Percentiles rank a stretch among this genome's conserved stretches.
These are phyloP conservation scores for Quercus glauca DNA, from an alignment of 306 rosid genomes.

Conservation along the genomic window DNA sequence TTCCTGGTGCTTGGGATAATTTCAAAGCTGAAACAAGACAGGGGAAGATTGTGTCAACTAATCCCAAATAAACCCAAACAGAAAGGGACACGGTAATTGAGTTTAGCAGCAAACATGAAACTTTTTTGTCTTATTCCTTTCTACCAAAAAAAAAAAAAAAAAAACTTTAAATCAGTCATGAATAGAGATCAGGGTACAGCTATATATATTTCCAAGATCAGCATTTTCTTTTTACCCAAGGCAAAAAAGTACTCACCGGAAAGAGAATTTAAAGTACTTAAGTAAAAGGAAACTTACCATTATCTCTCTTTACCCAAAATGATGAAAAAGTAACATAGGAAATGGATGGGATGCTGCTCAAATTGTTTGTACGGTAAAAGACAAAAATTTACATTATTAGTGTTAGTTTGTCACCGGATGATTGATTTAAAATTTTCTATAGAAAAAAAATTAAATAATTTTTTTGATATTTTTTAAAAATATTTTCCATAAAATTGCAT, in stretches of 20 bases:
- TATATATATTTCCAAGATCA: background rate
- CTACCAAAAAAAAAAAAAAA: no score
- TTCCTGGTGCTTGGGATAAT: background rate
- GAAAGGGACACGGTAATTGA: background rate
- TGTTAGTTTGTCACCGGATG: no score
- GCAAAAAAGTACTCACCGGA: constrained; percentile 16
- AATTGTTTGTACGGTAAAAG: background rate
- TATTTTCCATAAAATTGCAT: no score
- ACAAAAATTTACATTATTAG: background rate
- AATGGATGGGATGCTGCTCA: constrained; percentile 45
- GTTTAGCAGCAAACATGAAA: constrained; percentile 7
- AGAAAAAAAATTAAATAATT: no score
- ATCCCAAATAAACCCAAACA: constrained; percentile 8
- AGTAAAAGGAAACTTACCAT: background rate
- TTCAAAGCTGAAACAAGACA: constrained; percentile 24
- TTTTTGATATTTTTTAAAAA: no score
- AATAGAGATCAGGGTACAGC: background rate
- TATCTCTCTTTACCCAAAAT: no score
- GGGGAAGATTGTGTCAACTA: constrained; percentile 22
- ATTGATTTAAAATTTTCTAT: no score
- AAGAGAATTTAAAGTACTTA: background rate
- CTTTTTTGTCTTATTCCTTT: no score
- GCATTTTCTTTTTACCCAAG: constrained; percentile 15
- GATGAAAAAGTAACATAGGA: constrained; percentile 19
- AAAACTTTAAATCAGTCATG: background rate